Percentiles rank a stretch among this genome's conserved stretches.
Evolutionary conservation across 2,329 filamentous ascomycete genomes (phyloP).

Genomic region (Penicillium sp.): DNA sequence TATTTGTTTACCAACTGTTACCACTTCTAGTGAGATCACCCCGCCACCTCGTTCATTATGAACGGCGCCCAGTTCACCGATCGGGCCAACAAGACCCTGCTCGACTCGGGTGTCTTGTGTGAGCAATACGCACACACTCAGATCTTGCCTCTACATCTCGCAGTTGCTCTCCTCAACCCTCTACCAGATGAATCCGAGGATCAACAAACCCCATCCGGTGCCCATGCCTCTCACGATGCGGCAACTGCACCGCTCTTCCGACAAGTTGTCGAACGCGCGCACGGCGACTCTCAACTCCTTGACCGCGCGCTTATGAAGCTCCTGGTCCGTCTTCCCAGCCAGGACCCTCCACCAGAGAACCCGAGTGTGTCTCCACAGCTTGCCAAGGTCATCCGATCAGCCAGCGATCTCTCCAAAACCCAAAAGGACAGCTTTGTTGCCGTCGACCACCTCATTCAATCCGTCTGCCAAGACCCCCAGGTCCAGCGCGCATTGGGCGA

Average conservation of each 20-base stretch:
- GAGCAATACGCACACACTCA: conserved; percentile 91
- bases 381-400: conserved; percentile 77
- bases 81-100: conserved; percentile 82
- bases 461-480: conserved; percentile 74
- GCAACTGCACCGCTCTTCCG: conserved; percentile 77
- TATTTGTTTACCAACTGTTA: not conserved
- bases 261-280: conserved; percentile 90
- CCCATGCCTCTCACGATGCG: conserved; percentile 66
- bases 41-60: conserved; percentile 32
- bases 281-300: conserved; percentile 87
- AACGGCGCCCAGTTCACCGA: conserved; percentile 76
- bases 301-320: conserved; percentile 89
- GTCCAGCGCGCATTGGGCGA: conserved; percentile 78
- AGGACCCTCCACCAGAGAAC: conserved; percentile 90
- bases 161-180: conserved; percentile 57
- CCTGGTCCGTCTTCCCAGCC: conserved; percentile 85
- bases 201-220: conserved; percentile 60
- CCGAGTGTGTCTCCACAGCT: conserved; percentile 81
- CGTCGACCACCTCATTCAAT: conserved; percentile 89
- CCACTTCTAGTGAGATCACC: conserved; percentile 3
- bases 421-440: conserved; percentile 96
- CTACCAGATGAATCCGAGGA: conserved; percentile 67
- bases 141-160: conserved; percentile 85
- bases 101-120: conserved; percentile 83
- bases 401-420: conserved; percentile 90